Conservation (phyloP, 2,329 filamentous ascomycete genomes). For the Colletotrichum navitas region DNA sequence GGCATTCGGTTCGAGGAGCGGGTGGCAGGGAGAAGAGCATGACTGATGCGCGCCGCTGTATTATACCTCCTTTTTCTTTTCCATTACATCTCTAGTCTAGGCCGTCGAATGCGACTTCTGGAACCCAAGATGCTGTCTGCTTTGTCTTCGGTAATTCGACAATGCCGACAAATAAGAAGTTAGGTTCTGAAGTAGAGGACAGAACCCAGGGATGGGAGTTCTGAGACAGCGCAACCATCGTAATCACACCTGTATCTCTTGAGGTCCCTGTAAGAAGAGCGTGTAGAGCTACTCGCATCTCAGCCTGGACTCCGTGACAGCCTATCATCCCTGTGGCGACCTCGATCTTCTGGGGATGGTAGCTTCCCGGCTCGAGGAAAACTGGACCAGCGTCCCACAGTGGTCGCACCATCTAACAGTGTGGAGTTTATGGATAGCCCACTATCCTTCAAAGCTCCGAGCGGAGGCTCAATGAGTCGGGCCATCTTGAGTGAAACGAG, state of each 20-base stretch:
- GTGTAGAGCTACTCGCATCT: not conserved
- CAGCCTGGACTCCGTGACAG: not conserved
- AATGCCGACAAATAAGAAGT: not conserved
- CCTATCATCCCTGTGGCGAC: not conserved
- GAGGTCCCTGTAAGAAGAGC: not conserved
- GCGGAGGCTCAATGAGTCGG: not conserved
- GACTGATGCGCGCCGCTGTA: slow-evolving; percentile 39
- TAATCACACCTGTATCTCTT: not conserved
- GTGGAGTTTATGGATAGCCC: slow-evolving; percentile 5
- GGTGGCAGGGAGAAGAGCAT: slow-evolving; percentile 18
- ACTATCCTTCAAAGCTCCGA: not conserved
- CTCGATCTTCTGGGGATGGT: not conserved
- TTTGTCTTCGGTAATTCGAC: not conserved
- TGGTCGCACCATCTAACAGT: not conserved
- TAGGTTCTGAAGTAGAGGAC: not conserved
- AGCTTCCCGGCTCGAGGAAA: not conserved
- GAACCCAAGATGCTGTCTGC: not conserved
- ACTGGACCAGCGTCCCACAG: slow-evolving; percentile 22
- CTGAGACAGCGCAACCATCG: not conserved
- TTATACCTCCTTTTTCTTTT: slow-evolving; percentile 33
- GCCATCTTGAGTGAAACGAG: too few species aligned
- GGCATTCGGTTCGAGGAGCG: slow-evolving; percentile 9
- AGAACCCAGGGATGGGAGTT: not conserved
- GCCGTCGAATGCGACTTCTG: slow-evolving; percentile 28
- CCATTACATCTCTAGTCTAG: slow-evolving; percentile 24